These are phyloP conservation scores for Oxytropis ochrocephala DNA, from an alignment of 306 rosid species.

Conservation along the genomic window DNA sequence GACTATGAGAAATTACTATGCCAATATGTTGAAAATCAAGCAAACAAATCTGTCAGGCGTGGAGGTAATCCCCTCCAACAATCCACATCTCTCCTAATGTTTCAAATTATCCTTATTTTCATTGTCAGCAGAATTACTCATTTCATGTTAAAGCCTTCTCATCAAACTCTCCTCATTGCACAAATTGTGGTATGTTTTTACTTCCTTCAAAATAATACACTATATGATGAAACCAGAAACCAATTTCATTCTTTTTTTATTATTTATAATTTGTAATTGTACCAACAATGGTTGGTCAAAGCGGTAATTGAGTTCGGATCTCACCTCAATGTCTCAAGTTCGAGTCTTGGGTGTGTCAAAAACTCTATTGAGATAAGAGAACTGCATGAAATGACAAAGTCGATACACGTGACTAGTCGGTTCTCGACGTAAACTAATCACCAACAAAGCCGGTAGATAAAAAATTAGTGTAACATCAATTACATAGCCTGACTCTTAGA, in stretches of 20 bases:
- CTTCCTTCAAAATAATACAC: neutral
- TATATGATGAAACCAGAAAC: neutral
- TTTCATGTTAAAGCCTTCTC: constrained; percentile 17
- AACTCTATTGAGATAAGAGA: too few species aligned
- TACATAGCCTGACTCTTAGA: too few species aligned
- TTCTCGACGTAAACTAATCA: too few species aligned
- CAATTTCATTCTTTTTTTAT: too few species aligned
- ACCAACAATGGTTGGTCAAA: neutral
- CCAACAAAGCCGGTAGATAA: too few species aligned
- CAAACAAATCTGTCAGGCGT: neutral
- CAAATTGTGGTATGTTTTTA: constrained; percentile 17
- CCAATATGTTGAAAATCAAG: neutral
- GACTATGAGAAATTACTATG: neutral
- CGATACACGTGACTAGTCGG: too few species aligned
- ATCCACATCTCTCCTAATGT: neutral
- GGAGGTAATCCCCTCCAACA: constrained; percentile 10
- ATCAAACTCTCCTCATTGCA: constrained; percentile 15
- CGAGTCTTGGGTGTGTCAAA: too few species aligned
- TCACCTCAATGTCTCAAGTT: too few species aligned
- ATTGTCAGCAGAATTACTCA: constrained; percentile 6
- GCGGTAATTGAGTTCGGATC: too few species aligned
- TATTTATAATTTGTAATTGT: too few species aligned
- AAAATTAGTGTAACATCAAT: too few species aligned
- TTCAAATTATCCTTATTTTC: constrained; percentile 9
- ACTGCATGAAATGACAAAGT: too few species aligned